Evolutionary conservation across 495 filamentous ascomycete species (phyloP), one percentile per base, ranked within the genome.

Genomic region (Podospora pseudopauciseta): DNA sequence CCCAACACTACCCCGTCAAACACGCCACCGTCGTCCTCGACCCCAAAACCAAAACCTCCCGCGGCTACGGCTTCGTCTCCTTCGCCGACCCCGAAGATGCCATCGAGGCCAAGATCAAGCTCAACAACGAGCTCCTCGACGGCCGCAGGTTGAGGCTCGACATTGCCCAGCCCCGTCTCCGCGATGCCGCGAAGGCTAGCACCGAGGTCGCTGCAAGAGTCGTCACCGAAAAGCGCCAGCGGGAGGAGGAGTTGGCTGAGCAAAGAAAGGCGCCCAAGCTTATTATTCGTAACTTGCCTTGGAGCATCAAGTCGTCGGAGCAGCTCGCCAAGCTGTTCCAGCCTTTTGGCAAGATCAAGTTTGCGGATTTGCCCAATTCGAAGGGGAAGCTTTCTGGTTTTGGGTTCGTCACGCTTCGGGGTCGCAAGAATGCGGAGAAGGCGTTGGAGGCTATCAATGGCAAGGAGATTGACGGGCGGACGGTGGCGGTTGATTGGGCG

Each of bases 61-160:
- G 92, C 71, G 94, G 94, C 11, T 99, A 91, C 78, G 95, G 95
- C 61, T 99, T 99, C 79, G 94, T 98, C 60, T 97, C 95, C 15
- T 97, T 98, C 73, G 90, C 93, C 73, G 94, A 98, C 73, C 83
- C 90, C 63, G 93, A 97, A 68, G 95, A 99, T 80, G 93, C 95
- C 28, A 79, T 90, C 70, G 82, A 86, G 63, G 95, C 95, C 18
- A 82, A 89, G 74, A 85, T 90, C 69, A 89, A 94, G 76, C 87
- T 97, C 74, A 86, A 96, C 73, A 88, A 89, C 61, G 79, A 88
- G 58, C 80, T 85, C 23, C 85, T 97, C 44, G 84, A 91, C 49
- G 94, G 93, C 1, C 88, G 90, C 69, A 91, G 90, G 69, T 88
- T 99, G 73, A 88, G 85, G 65, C 85, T 98, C 58, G 94, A 98